Percentiles rank a stretch among this genome's conserved stretches.
phyloP scores from a whole-genome alignment of 2,329 filamentous ascomycete genomes.

The Camillea tinctor region DNA sequence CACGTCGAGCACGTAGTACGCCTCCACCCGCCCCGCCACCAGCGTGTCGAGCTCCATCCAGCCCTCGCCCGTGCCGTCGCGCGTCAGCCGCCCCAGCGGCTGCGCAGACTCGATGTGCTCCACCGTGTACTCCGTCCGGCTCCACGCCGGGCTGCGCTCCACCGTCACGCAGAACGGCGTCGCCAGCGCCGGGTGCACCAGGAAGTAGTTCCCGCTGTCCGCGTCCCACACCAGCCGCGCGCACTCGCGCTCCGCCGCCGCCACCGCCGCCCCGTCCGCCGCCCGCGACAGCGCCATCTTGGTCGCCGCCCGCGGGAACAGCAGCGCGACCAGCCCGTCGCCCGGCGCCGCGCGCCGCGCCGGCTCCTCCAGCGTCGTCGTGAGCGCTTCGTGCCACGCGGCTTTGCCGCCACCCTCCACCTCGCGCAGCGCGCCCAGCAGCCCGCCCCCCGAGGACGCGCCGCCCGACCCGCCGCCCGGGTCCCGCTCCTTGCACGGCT shows the following conservation, averaged over 20 bases:
- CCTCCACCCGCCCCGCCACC: slow-evolving; percentile 58
- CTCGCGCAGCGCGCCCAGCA: slow-evolving; percentile 35
- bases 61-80: slow-evolving; percentile 58
- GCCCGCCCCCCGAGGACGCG: slow-evolving; percentile 18
- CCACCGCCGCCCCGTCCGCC: slow-evolving; percentile 57
- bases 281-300: slow-evolving; percentile 61
- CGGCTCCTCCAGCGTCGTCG: slow-evolving; percentile 57
- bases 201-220: slow-evolving; percentile 57
- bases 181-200: slow-evolving; percentile 63
- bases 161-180: slow-evolving; percentile 62
- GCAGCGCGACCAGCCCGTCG: slow-evolving; percentile 64
- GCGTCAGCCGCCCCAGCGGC: slow-evolving; percentile 59
- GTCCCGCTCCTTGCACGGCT: slow-evolving; percentile 46
- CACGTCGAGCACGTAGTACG: slow-evolving; percentile 62
- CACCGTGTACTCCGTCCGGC: slow-evolving; percentile 61
- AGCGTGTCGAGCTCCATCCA: slow-evolving; percentile 62
- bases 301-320: slow-evolving; percentile 66
- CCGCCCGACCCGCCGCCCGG: slow-evolving; percentile 39
- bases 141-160: slow-evolving; percentile 58
- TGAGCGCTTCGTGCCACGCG: slow-evolving; percentile 57
- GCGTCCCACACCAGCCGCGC: slow-evolving; percentile 71
- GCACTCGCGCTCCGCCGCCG: slow-evolving; percentile 66
- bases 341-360: slow-evolving; percentile 52
- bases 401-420: slow-evolving; percentile 35
- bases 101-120: slow-evolving; percentile 63